Base-by-base conservation (phyloP, 345 rosid genomes). In the Populus deltoides region DNA sequence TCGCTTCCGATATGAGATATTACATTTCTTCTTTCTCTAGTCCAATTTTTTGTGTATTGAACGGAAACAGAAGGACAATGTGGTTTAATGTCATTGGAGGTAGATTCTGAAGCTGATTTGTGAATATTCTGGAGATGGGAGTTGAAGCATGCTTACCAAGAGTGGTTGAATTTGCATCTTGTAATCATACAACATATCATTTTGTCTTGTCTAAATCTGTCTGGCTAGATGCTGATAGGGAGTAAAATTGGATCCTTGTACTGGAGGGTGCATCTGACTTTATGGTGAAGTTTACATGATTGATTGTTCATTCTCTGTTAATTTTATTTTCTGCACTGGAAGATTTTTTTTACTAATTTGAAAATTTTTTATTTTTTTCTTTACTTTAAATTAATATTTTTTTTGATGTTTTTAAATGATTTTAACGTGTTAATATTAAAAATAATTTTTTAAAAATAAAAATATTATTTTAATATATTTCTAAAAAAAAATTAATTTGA, bases 341-440 rank as follows among this genome's bases (percentile, higher is more conserved):
- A 87, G 86, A 86, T 24, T 92, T 92, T 87, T 88, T 95, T 84
- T 86, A 27, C 27, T 27, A 27, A 27, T 27, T 27, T 27, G 27
- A 27, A 27, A 27, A 27, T 27, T 0, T 25, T 25, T 25, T 25
- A 25, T 27, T 27, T 27, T n/a, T n/a, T n/a, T n/a, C n/a, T n/a
- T 27, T 27, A 27, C 1, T 27, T 27, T 27, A 27, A 27, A 27
- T 27, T 27, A 27, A 27, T 27, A 27, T 27, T 27, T 27, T 27
- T 25, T 27, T 27, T 27, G 27, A 1, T 27, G 1, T 27, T 27
- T 27, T 27, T 1, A 27, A 27, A 27, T 27, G 0, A 27, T 27
- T 27, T 27, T 27, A 27, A 27, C 1, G 1, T 27, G 1, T 1
- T 27, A 27, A 27, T 27, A 27, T 27, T 27, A 27, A 27, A 27